Conservation (phyloP, 108 stramenopile species). For the Cyclostephanos tholiformis region DNA sequence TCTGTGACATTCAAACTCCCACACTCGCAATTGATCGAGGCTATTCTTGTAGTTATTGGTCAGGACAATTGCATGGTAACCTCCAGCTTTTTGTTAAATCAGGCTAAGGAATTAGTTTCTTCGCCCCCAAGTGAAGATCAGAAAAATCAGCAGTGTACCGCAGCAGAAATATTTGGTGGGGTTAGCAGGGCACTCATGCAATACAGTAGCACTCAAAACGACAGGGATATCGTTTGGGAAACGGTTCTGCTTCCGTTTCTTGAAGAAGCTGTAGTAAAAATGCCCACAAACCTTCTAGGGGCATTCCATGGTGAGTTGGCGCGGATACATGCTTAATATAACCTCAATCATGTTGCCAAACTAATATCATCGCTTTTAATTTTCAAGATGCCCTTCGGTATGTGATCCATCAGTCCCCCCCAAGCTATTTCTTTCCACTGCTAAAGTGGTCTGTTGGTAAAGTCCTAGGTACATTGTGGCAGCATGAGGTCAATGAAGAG, state of each 20-base stretch:
- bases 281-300: constrained; percentile 67
- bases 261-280: constrained; percentile 73
- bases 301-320: constrained; percentile 60
- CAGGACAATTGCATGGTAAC: constrained; percentile 42
- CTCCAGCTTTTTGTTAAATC: constrained; percentile 53
- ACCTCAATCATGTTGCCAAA: background rate
- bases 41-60: constrained; percentile 56
- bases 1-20: constrained; percentile 78
- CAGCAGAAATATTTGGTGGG: constrained; percentile 88
- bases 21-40: constrained; percentile 74
- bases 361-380: constrained; percentile 6
- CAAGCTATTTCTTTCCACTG: constrained; percentile 60
- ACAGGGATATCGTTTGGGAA: constrained; percentile 57
- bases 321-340: background rate
- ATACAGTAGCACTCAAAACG: constrained; percentile 22
- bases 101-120: constrained; percentile 68
- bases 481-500: constrained; percentile 42
- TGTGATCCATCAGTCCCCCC: constrained; percentile 69
- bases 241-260: constrained; percentile 74
- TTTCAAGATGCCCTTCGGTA: constrained; percentile 61
- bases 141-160: constrained; percentile 76
- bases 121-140: constrained; percentile 90
- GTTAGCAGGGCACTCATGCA: constrained; percentile 61
- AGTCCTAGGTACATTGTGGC: constrained; percentile 77
- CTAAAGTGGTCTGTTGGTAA: constrained; percentile 63